Conservation (phyloP, 192 early-diverging fungal genomes). For the Kappamyces sp. region DNA sequence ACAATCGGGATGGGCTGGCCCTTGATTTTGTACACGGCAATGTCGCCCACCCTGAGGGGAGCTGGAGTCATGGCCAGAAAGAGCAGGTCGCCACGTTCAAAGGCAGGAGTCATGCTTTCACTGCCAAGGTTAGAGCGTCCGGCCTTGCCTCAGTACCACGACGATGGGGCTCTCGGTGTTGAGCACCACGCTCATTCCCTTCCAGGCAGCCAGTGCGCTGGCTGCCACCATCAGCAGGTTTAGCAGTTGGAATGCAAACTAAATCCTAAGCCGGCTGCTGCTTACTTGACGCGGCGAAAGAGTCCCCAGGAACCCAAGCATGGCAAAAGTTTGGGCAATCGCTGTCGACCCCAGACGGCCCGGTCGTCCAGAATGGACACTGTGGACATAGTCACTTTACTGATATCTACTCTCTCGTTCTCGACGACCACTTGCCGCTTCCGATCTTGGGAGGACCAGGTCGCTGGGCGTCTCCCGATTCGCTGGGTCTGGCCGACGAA, state of each 20-base stretch:
- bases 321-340: too few species aligned
- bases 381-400: too few species aligned
- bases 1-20: constrained; percentile 82
- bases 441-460: constrained; percentile 18
- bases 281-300: too few species aligned
- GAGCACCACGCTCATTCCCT: constrained; percentile 72
- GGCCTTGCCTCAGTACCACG: constrained; percentile 77
- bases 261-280: too few species aligned
- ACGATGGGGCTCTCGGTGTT: constrained; percentile 96
- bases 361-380: too few species aligned
- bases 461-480: background rate
- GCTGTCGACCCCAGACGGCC: too few species aligned
- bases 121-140: constrained; percentile 27
- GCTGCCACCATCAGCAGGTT: constrained; percentile 85
- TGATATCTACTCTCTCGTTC: background rate
- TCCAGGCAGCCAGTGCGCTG: constrained; percentile 96
- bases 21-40: constrained; percentile 80
- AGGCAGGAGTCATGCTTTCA: constrained; percentile 97
- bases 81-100: constrained; percentile 87
- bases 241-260: constrained; percentile 52
- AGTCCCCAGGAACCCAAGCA: too few species aligned
- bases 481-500: background rate
- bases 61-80: constrained; percentile 69
- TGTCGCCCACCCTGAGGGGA: constrained; percentile 83
- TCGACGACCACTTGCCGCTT: constrained; percentile 21